Evolutionary conservation across 352 stramenopile genomes (phyloP), one percentile per base, ranked within the genome.

Genomic region (Phytophthora colocasiae): DNA sequence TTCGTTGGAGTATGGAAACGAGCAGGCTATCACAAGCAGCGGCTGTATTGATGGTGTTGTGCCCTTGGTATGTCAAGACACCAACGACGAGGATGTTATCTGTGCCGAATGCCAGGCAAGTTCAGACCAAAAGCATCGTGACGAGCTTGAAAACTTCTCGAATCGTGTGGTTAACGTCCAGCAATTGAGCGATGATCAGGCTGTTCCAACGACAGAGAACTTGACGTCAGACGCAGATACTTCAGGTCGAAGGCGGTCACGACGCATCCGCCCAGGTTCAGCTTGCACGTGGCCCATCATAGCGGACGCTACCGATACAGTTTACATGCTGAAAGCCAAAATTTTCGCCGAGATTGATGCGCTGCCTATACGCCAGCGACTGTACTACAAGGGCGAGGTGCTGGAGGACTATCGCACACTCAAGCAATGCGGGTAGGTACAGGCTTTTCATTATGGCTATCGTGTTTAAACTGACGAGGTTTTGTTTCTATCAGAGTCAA

Each of bases 301-400:
- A 12, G 78, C 84, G 3, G 92, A 83, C 50, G 76, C 87, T 6
- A 77, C 72, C 26, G 87, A 95, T 57, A 89, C 81, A 0, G 79
- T 93, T 11, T 90, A 89, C 39, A 78, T 92, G 46, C 58, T 95
- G 8, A 95, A 95, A 58, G 77, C 81, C 4, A 91, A 89, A 47
- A 89, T 95, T 29, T 91, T 81, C 48, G 78, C 83, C 3, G 81
- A 90, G 47, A 87, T 83, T 7, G 87, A 91, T 63, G 72, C 75
- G 7, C 74, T 88, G 10, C 87, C 87, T 14, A 86, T 85, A 32
- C 81, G 81, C 26, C 87, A 95, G 58, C 69, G 75, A 7, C 69
- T 95, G 1, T 95, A 92, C 50, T 93, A 87, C 58, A 76, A 78
- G 36, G 87, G 87, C 10, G 58, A 81, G 2, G 27, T 84, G 15